Evolutionary conservation across 2,329 filamentous ascomycete species (phyloP).

Genomic region (Drechmeria coniospora): DNA sequence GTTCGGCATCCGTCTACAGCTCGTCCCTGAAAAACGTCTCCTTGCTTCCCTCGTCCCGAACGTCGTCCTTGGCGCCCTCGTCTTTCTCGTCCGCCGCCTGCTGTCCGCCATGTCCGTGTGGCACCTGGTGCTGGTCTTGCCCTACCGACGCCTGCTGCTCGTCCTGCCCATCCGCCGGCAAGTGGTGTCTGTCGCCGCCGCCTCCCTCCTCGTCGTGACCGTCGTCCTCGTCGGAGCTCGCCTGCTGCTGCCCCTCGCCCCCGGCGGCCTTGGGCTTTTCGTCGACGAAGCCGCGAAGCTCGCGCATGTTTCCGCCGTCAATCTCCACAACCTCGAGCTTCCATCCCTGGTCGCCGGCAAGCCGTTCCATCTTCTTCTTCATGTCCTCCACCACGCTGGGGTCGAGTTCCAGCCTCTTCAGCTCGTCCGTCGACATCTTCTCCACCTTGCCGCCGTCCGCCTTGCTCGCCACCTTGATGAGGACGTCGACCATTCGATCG

Average conservation of each 20-base stretch:
- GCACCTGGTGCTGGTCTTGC: no score
- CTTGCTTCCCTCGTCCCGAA: conserved; percentile 23
- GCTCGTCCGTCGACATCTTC: conserved; percentile 47
- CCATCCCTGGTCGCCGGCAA: conserved; percentile 62
- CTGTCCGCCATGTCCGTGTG: no score
- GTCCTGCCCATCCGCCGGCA: no score
- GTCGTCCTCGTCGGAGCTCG: conserved; percentile 13
- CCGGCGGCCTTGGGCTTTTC: no score
- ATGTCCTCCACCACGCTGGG: conserved; percentile 54
- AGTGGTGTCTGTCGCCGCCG: not conserved
- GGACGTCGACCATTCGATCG: conserved; percentile 23
- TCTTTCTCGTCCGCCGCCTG: conserved; percentile 13
- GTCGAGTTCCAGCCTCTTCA: conserved; percentile 52
- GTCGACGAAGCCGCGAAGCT: conserved; percentile 57
- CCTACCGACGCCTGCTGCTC: no score
- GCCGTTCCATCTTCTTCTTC: conserved; percentile 48
- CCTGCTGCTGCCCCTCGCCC: no score
- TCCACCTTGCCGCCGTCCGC: conserved; percentile 47
- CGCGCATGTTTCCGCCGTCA: conserved; percentile 34
- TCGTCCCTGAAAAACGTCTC: conserved; percentile 39
- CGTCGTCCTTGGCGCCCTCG: conserved; percentile 4
- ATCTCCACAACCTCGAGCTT: conserved; percentile 65
- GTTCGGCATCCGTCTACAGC: conserved; percentile 24
- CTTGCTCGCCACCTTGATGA: conserved; percentile 29
- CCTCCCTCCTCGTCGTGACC: conserved; percentile 2